A percentile compares a stretch with the other conserved stretches of the same genome.
Evolutionary conservation across 768 basidiomycete species (phyloP).

Genomic region (Candolleomyces aberdarensis): DNA sequence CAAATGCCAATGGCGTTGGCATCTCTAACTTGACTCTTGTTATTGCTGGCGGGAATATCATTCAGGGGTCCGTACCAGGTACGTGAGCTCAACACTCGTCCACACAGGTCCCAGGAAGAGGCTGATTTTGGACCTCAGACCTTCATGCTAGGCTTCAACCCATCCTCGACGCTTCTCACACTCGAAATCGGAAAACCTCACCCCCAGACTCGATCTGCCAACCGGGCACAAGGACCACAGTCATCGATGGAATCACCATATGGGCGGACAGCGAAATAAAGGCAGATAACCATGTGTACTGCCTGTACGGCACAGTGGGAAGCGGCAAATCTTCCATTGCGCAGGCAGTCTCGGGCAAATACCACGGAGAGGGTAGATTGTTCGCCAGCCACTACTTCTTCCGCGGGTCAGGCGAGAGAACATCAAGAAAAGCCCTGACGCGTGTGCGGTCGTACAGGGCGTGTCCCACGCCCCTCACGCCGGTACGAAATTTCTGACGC

Average conservation of each 20-base stretch:
- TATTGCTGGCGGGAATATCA: no score
- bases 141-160: background rate
- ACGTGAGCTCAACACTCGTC: no score
- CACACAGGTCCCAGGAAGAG: no score
- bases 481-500: no score
- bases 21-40: no score
- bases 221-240: background rate
- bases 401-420: no score
- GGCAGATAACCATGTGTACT: background rate
- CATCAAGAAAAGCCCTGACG: no score
- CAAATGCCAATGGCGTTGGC: no score
- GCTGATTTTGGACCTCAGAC: background rate
- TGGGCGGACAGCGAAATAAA: background rate
- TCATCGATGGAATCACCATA: background rate
- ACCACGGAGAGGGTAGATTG: background rate
- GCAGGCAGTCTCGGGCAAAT: background rate
- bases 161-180: constrained; percentile 3
- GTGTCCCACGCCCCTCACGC: no score
- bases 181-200: background rate
- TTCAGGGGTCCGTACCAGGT: no score
- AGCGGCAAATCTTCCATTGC: constrained; percentile 6
- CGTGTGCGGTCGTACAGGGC: no score
- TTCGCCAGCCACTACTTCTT: background rate
- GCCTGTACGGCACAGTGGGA: constrained; percentile 1
- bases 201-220: background rate